Base-by-base conservation (phyloP, 441 rosid species). In the Corymbia citriodora region DNA sequence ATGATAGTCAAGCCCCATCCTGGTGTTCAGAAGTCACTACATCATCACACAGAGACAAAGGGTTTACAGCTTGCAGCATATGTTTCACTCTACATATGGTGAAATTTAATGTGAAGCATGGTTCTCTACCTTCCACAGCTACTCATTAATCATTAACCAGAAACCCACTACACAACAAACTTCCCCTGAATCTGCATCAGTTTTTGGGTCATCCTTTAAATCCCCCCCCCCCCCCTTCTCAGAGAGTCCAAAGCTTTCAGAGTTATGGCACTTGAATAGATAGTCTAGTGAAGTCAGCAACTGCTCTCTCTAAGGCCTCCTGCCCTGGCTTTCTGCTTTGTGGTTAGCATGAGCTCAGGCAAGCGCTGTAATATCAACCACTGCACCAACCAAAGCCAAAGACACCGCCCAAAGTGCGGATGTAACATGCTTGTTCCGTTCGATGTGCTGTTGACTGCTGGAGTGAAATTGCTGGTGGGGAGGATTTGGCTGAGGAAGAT, bases 401-500 rank as follows among this genome's bases (percentile, higher is more conserved):
- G 88, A 23, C 85, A 14, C 83, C 90, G 87, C 68, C 59, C 29
- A n/a, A 92, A 90, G 57, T 50, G 36, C 14, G 83, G 92, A 49
- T 97, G 94, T 36, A 92, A 90, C 81, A 93, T 92, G 91, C 91
- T 93, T 59, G 29, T 91, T 68, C 90, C 96, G 16, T 74, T 93
- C n/a, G 90, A 92, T 88, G 89, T 87, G 50, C 63, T 57, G 91
- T 25, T 81, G 88, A 85, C 55, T 45, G 52, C 85, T 15, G 90
- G 93, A 87, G 61, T 94, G 87, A 95, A 92, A 88, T 55, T 91
- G 48, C 90, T 93, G 1, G 88, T 92, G 90, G 95, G 98, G 98
- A 95, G 95, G 90, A 9, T 90, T 88, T 23, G 95, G 55, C 95
- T 98, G 98, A 93, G 96, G 91, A 97, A 95, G 92, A 90, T 96